Percentiles rank a stretch among this genome's conserved stretches.
Evolutionary conservation across 164 flowering plant species (phyloP).

Genomic region (Pachysandra terminalis): DNA sequence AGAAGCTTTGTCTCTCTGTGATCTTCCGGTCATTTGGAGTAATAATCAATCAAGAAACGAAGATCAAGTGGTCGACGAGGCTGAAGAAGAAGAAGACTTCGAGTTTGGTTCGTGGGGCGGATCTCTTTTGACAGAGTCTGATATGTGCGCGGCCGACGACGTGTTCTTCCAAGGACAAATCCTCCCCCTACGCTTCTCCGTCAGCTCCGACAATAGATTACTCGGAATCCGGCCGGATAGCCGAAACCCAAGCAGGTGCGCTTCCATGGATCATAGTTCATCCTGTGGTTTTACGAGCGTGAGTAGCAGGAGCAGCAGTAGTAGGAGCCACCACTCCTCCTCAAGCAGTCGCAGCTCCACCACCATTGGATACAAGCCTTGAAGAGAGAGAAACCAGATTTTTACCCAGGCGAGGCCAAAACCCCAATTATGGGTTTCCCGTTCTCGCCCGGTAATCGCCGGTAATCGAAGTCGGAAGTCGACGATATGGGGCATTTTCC

Average conservation of each 20-base stretch:
- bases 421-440: constrained; percentile 39
- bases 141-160: constrained; percentile 77
- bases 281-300: constrained; percentile 15
- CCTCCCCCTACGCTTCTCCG: constrained; percentile 63
- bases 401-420: constrained; percentile 58
- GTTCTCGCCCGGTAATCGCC: background rate
- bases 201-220: constrained; percentile 38
- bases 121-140: constrained; percentile 22
- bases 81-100: constrained; percentile 29
- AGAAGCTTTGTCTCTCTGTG: constrained; percentile 52
- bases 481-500: constrained; percentile 51
- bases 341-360: constrained; percentile 20
- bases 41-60: constrained; percentile 8
- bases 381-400: constrained; percentile 29
- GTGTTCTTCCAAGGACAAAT: constrained; percentile 73
- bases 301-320: constrained; percentile 49
- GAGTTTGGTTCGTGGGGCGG: constrained; percentile 43
- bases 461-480: constrained; percentile 23
- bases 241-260: constrained; percentile 10
- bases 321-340: constrained; percentile 36
- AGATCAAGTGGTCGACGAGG: background rate
- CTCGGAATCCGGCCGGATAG: constrained; percentile 2
- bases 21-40: constrained; percentile 34
- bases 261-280: constrained; percentile 45
- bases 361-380: constrained; percentile 20